Conservation (phyloP, 2,329 filamentous ascomycete genomes). For the Stagonosporopsis vannaccii region DNA sequence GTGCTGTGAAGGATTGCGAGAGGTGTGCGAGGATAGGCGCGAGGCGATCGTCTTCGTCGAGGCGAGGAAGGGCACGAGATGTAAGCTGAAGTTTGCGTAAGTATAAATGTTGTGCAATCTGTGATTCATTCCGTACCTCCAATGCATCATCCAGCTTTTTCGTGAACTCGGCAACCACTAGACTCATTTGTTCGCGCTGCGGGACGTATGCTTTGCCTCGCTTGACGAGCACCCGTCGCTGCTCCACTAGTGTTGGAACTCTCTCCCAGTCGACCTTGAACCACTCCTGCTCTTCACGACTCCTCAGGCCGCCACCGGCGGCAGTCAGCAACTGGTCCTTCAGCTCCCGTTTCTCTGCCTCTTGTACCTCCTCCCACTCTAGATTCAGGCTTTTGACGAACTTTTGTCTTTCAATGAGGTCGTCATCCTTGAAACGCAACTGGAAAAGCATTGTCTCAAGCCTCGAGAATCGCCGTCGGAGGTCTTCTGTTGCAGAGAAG, state of each 20-base stretch:
- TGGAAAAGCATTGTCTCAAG: slow-evolving; percentile 91
- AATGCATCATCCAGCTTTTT: slow-evolving; percentile 79
- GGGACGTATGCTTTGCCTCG: slow-evolving; percentile 92
- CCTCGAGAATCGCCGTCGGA: slow-evolving; percentile 83
- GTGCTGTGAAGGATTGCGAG: slow-evolving; percentile 94
- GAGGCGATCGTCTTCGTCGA: slow-evolving; percentile 95
- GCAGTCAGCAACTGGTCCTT: slow-evolving; percentile 63
- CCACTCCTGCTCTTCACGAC: slow-evolving; percentile 81
- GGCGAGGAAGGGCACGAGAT: slow-evolving; percentile 84
- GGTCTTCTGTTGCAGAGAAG: slow-evolving; percentile 89
- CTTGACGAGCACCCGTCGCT: slow-evolving; percentile 76
- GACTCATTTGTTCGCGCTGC: slow-evolving; percentile 81
- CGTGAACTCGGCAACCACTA: slow-evolving; percentile 89
- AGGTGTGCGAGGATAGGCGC: slow-evolving; percentile 78
- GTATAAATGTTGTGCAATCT: neutral
- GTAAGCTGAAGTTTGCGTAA: slow-evolving; percentile 67
- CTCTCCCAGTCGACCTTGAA: slow-evolving; percentile 97
- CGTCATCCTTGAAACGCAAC: slow-evolving; percentile 80
- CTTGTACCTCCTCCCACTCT: slow-evolving; percentile 82
- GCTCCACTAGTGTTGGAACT: slow-evolving; percentile 88
- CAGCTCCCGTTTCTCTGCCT: slow-evolving; percentile 78
- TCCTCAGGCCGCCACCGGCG: slow-evolving; percentile 58
- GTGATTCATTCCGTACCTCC: slow-evolving; percentile 68
- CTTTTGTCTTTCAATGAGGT: slow-evolving; percentile 71
- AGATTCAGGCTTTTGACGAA: slow-evolving; percentile 82